Base-by-base conservation (phyloP, 768 basidiomycete species). In the Auriscalpium vulgare region DNA sequence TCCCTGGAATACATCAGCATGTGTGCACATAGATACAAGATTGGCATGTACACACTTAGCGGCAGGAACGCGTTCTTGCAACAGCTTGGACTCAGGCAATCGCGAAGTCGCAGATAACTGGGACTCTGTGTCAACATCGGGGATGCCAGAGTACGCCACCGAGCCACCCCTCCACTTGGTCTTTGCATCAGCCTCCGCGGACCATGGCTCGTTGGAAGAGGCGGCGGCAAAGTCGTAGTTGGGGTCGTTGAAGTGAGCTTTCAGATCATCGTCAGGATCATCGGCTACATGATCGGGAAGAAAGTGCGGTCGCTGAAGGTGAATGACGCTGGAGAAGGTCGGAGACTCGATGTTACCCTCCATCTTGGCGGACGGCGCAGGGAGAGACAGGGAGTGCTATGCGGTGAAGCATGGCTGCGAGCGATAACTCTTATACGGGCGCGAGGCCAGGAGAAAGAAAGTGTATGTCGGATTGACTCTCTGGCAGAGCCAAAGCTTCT, bases 191-290 rank as follows among this genome's bases (percentile, higher is more conserved):
- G 68, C 70, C 49, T 75, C 71, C 50, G 71, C 68, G 16, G 69
- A 72, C 45, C 69, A 61, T 29, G 71, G 67, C 9, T 67, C 62
- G 16, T 72, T 63, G 2, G 71, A 69, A 10, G 63, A 69, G 64
- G 65, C 68, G 64, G 65, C 67, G 34, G 64, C 69, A 53, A 85
- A 73, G 68, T 90, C 85, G 55, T 78, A 80, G 72, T 91, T 90
- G 51, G 88, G 89, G 70, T 91, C 89, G 66, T 91, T 90, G 60
- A 91, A 71, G 67, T 91, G 88, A 37, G 81, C 81, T 78, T 83
- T 77, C 64, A 83, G 58, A 58, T 79, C 84, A 65, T 85, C 64
- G 11, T 65, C 59, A 58, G 87, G 77, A 69, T 91, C 88, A 63
- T 88, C 79, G 8, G 88, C 88, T 14, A 90, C 88, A n/a, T n/a